Evolutionary conservation across 768 basidiomycete genomes (phyloP), one percentile per base, ranked within the genome.

Genomic region (Ephemerocybe angulata): DNA sequence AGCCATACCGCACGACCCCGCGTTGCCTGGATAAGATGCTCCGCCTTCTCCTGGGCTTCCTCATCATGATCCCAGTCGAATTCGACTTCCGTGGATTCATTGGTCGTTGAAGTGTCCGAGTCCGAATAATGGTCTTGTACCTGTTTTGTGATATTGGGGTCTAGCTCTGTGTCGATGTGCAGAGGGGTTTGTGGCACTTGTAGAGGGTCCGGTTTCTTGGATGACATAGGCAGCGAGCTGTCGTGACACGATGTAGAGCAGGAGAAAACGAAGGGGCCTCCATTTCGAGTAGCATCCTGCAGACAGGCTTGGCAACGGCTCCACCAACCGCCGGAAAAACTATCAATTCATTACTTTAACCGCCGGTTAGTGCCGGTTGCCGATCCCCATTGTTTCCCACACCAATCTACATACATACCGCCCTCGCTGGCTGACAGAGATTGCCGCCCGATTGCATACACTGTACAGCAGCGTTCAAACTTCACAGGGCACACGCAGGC

Each of bases 1-100:
- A 82, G 70, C 76, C 82, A 90, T 43, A 89, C 64, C 30, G 78
- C 75, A 42, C 85, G 78, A 48, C 84, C 82, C 47, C 88, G 78
- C 60, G 77, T 82, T 3, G 85, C 86, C 61, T 82, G 81, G 37
- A 70, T 62, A 22, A 55, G 59, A 19, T 64, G 65, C 19, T 63
- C 63, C 4, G 64, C 63, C 15, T 65, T 53, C 25, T 63, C 59
- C 48, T 67, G 62, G 11, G 65, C 68, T 22, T 77, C 76, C 13
- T 85, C 81, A 44, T 81, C 83, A 50, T 83, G 79, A 52, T 88
- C 85, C 87, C 87, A 87, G 72, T 88, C 77, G 60, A 90, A 88
- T 61, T 56, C 84, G 63, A 88, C 86, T 10, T 78, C 80, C 3
- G 81, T 76, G 59, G 22, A 15, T 46, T 55, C 33, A 19, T 84